phyloP scores from a whole-genome alignment of 75 land plant genomes.

The Ceratopteris richardii region DNA sequence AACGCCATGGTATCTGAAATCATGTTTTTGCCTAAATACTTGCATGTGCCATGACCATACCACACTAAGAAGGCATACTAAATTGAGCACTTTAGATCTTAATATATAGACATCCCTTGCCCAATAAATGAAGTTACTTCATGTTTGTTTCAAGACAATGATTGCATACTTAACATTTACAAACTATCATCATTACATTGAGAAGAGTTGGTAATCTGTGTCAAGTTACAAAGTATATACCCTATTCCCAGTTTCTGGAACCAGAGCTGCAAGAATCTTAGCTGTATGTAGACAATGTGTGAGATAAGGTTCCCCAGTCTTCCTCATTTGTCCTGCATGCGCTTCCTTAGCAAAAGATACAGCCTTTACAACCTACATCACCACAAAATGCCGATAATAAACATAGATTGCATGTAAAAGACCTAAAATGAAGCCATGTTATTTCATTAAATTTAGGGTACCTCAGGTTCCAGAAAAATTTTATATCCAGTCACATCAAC shows the following conservation, averaged over 20 bases:
- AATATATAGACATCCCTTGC: too few relatives aligned
- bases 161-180: too few relatives aligned
- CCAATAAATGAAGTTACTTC: too few relatives aligned
- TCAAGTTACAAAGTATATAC: too few relatives aligned
- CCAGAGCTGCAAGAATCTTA: constrained; percentile 77
- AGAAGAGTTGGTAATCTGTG: too few relatives aligned
- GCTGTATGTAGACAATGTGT: constrained; percentile 92
- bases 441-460: constrained; percentile 10
- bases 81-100: too few relatives aligned
- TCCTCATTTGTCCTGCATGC: constrained; percentile 78
- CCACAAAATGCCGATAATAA: neutral
- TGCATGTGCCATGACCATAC: too few relatives aligned
- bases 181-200: too few relatives aligned
- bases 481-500: constrained; percentile 84
- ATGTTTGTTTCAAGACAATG: too few relatives aligned
- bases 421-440: constrained; percentile 5
- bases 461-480: constrained; percentile 69
- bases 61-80: too few relatives aligned
- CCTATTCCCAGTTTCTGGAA: constrained; percentile 65
- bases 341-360: constrained; percentile 83
- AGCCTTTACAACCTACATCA: constrained; percentile 79
- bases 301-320: constrained; percentile 88
- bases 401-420: neutral
- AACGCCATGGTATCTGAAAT: too few relatives aligned
- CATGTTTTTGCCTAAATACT: too few relatives aligned